A percentile compares a stretch with the other conserved stretches of the same genome.
These are phyloP conservation scores for Rosa multiflora DNA, from an alignment of 306 rosid genomes.

Conservation along the genomic window DNA sequence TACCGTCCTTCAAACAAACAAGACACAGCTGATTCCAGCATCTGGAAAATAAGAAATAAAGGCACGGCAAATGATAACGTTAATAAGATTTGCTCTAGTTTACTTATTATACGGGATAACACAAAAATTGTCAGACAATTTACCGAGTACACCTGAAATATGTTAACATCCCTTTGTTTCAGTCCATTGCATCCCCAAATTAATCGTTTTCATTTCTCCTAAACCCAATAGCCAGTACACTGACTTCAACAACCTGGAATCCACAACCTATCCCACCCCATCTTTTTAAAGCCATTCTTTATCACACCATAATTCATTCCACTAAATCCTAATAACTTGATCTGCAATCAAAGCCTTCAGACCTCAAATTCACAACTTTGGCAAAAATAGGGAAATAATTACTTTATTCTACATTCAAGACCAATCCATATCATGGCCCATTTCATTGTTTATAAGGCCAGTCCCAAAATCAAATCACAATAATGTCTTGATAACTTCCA, in stretches of 20 bases:
- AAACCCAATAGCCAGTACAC: not conserved
- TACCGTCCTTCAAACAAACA: conserved; percentile 86
- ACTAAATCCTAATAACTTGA: not conserved
- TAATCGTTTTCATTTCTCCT: not conserved
- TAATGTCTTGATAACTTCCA: not conserved
- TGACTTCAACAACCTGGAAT: not conserved
- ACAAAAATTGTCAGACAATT: not conserved
- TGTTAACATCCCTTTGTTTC: not conserved
- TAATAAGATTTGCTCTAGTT: not conserved
- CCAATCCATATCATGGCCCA: not conserved
- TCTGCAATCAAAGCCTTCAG: not conserved
- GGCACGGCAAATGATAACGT: not conserved
- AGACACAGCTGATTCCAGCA: conserved; percentile 75
- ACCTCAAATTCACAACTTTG: not conserved
- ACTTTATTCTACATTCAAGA: not conserved
- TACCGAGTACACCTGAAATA: not conserved
- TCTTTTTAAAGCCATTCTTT: not conserved
- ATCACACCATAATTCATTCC: not conserved
- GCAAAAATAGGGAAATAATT: not conserved
- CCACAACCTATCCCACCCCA: not conserved
- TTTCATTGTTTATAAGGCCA: not conserved
- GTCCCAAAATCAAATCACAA: not conserved
- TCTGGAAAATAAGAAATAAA: conserved; percentile 40
- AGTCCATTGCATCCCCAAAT: not conserved
- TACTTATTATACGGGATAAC: not conserved